Evolutionary conservation across 768 basidiomycete species (phyloP).

Genomic region (Mycena belliarum): DNA sequence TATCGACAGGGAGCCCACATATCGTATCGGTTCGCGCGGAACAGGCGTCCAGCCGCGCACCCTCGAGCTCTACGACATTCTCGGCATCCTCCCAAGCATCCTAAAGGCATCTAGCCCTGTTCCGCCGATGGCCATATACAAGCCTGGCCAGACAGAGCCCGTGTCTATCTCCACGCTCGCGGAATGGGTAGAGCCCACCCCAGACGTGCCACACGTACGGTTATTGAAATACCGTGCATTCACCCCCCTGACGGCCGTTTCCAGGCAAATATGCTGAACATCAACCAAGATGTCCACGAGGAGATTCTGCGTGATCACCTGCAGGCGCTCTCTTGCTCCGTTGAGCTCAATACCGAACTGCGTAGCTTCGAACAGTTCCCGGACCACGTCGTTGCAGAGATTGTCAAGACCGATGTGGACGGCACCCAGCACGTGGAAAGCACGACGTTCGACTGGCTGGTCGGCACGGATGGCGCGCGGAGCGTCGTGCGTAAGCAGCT

Average conservation of each 20-base stretch:
- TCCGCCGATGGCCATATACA: conserved; percentile 13
- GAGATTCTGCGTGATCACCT: conserved; percentile 33
- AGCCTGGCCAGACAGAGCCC: conserved; percentile 12
- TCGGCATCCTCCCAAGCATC: conserved; percentile 25
- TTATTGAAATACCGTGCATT: background rate
- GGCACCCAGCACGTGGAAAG: conserved; percentile 30
- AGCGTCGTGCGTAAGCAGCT: conserved; percentile 40
- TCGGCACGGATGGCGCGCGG: conserved; percentile 44
- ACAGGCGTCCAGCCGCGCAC: conserved; percentile 29
- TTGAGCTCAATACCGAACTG: conserved; percentile 40
- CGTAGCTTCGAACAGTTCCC: conserved; percentile 32
- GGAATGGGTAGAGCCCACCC: conserved; percentile 15
- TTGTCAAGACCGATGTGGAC: conserved; percentile 23
- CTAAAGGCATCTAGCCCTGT: background rate
- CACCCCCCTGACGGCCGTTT: background rate
- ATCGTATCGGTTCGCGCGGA: conserved; percentile 27
- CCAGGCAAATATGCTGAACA: conserved; percentile 22
- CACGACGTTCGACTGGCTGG: conserved; percentile 32
- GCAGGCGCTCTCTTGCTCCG: conserved; percentile 24
- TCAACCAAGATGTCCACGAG: conserved; percentile 32
- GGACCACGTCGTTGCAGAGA: conserved; percentile 30
- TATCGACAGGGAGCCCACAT: conserved; percentile 27
- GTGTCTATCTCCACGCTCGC: background rate
- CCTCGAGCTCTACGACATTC: conserved; percentile 27
- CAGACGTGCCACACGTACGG: conserved; percentile 23